Conservation (phyloP, 2,329 filamentous ascomycete genomes). For the Stagonosporopsis cucurbitacearum region DNA sequence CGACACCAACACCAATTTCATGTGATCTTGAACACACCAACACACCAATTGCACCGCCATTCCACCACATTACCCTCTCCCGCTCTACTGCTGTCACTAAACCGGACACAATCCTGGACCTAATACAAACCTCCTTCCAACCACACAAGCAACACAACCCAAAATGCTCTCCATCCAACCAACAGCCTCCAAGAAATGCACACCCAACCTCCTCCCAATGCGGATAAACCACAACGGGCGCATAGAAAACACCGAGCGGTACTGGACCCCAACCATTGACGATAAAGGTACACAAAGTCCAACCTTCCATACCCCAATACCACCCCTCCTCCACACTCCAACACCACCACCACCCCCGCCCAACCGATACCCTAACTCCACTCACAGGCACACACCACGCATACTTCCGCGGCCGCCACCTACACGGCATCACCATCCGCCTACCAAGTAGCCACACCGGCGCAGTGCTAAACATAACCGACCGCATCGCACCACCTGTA, state of each 20-base stretch:
- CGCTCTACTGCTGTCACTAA: no score
- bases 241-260: conserved; percentile 67
- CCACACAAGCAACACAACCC: neutral
- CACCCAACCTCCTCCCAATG: conserved; percentile 79
- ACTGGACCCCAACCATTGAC: conserved; percentile 70
- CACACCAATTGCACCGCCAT: no score
- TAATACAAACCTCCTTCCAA: neutral
- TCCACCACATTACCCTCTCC: no score
- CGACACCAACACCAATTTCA: neutral
- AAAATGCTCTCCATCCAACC: conserved; percentile 55
- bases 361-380: neutral
- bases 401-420: conserved; percentile 71
- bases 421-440: conserved; percentile 70
- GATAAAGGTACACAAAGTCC: conserved; percentile 48
- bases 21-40: neutral
- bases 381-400: conserved; percentile 29
- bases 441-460: conserved; percentile 75
- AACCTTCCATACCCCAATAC: no score
- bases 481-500: conserved; percentile 28
- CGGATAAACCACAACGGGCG: conserved; percentile 79
- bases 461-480: conserved; percentile 44
- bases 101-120: no score
- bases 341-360: no score
- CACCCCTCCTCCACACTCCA: no score
- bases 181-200: conserved; percentile 51